A percentile compares a stretch with the other conserved stretches of the same genome.
phyloP scores from a whole-genome alignment of 148 eudicot genomes.

The Silene uniflora region DNA sequence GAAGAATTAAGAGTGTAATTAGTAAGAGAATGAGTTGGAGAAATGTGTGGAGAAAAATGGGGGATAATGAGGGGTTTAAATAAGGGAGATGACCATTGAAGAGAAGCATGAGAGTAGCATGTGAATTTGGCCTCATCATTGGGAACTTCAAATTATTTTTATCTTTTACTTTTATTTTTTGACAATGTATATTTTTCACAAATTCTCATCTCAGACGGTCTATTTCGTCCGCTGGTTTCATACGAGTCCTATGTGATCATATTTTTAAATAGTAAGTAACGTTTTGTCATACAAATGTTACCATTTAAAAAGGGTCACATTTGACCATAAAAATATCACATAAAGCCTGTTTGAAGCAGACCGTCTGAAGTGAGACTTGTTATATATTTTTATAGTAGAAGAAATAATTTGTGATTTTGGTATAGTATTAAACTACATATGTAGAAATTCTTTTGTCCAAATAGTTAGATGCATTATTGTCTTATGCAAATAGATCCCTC shows the following conservation, averaged over 20 bases:
- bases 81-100: constrained; percentile 29
- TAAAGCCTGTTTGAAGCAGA: too few relatives aligned
- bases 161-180: neutral
- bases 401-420: neutral
- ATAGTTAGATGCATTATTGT: constrained; percentile 16
- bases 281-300: too few relatives aligned
- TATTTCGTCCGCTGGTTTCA: too few relatives aligned
- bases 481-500: constrained; percentile 16
- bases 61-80: constrained; percentile 62
- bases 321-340: neutral
- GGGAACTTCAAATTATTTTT: constrained; percentile 14
- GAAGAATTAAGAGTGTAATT: constrained; percentile 8
- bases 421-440: constrained; percentile 5
- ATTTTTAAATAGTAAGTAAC: too few relatives aligned
- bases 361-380: too few relatives aligned
- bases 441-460: constrained; percentile 4
- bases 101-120: constrained; percentile 40
- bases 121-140: constrained; percentile 33
- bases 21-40: constrained; percentile 17
- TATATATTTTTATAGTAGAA: too few relatives aligned
- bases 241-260: too few relatives aligned
- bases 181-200: neutral
- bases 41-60: constrained; percentile 48
- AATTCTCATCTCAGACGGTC: too few relatives aligned
- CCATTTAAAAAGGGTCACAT: too few relatives aligned